A percentile compares a stretch with the other conserved stretches of the same genome.
These are phyloP conservation scores for Lodderomyces elongisporus DNA, from an alignment of 1,139 yeast species.

Conservation along the genomic window DNA sequence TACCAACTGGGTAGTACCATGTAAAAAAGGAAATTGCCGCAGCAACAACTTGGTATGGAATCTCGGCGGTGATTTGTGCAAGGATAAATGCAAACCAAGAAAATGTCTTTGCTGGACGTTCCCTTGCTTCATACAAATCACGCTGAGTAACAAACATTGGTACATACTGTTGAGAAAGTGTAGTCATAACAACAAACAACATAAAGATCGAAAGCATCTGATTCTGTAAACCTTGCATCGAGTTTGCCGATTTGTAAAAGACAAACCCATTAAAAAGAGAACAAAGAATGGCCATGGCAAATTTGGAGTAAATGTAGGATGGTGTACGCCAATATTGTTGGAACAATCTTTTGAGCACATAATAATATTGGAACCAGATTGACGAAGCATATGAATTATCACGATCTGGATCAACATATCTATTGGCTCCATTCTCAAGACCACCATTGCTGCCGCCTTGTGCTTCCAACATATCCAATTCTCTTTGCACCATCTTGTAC, in stretches of 20 bases:
- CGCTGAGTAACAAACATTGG: constrained; percentile 31
- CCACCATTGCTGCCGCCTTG: constrained; percentile 1
- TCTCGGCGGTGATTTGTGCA: constrained; percentile 65
- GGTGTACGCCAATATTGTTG: constrained; percentile 45
- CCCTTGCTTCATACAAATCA: constrained; percentile 35
- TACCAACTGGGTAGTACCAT: constrained; percentile 74
- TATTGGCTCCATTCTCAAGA: background rate
- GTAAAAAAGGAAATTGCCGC: constrained; percentile 67
- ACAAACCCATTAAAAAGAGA: constrained; percentile 47
- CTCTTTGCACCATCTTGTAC: constrained; percentile 19
- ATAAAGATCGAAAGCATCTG: constrained; percentile 54
- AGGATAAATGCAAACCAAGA: constrained; percentile 35
- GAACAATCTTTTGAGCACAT: constrained; percentile 22
- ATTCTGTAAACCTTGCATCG: constrained; percentile 40
- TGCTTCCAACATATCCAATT: constrained; percentile 15
- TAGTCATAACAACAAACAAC: constrained; percentile 41
- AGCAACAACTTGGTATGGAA: constrained; percentile 66
- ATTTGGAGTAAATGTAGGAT: constrained; percentile 35
- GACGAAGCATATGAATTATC: constrained; percentile 21
- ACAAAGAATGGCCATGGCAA: constrained; percentile 31
- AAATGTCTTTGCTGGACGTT: constrained; percentile 28
- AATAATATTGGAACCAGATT: constrained; percentile 18
- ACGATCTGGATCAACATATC: constrained; percentile 15
- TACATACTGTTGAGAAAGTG: constrained; percentile 52
- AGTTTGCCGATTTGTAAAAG: constrained; percentile 28